Evolutionary conservation across 495 filamentous ascomycete species (phyloP).

Genomic region (Aspergillus baeticus): DNA sequence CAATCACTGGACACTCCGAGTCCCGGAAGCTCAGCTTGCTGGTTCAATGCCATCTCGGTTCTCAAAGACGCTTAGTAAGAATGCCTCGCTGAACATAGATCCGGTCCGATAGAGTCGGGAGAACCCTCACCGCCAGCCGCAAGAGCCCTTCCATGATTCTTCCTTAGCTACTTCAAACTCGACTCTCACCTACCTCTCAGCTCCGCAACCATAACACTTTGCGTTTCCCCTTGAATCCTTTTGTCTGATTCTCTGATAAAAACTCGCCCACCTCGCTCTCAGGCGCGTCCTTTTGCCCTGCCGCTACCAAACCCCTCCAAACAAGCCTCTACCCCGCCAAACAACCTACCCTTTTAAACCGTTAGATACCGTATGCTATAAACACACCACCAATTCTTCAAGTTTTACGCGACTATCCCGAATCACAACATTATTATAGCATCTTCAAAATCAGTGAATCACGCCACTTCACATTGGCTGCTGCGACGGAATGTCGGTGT

Average conservation of each 20-base stretch:
- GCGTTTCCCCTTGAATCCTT: slow-evolving; percentile 12
- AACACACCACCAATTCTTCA: neutral
- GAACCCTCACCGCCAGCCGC: slow-evolving; percentile 32
- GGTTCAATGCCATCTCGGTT: too few relatives aligned
- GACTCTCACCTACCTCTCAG: neutral
- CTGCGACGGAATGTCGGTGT: slow-evolving; percentile 58
- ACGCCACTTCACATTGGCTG: slow-evolving; percentile 28
- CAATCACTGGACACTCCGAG: too few relatives aligned
- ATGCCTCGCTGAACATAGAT: slow-evolving; percentile 9
- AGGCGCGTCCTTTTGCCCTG: slow-evolving; percentile 9
- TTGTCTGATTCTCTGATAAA: slow-evolving; percentile 3
- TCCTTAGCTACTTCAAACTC: slow-evolving; percentile 9
- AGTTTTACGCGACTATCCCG: neutral
- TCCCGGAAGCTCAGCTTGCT: too few relatives aligned
- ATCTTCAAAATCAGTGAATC: slow-evolving; percentile 24
- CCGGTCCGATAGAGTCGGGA: slow-evolving; percentile 13
- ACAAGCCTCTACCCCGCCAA: slow-evolving; percentile 33
- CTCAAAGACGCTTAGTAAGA: slow-evolving; percentile 10
- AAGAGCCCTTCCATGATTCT: slow-evolving; percentile 1
- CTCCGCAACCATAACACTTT: neutral
- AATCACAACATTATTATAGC: neutral
- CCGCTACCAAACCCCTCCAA: slow-evolving; percentile 28
- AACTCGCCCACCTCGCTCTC: slow-evolving; percentile 7
- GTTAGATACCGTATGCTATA: slow-evolving; percentile 9
- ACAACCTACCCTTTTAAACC: slow-evolving; percentile 19